These are phyloP conservation scores for Trichoderma brevicompactum DNA, from an alignment of 2,329 filamentous ascomycete genomes.

Conservation along the genomic window DNA sequence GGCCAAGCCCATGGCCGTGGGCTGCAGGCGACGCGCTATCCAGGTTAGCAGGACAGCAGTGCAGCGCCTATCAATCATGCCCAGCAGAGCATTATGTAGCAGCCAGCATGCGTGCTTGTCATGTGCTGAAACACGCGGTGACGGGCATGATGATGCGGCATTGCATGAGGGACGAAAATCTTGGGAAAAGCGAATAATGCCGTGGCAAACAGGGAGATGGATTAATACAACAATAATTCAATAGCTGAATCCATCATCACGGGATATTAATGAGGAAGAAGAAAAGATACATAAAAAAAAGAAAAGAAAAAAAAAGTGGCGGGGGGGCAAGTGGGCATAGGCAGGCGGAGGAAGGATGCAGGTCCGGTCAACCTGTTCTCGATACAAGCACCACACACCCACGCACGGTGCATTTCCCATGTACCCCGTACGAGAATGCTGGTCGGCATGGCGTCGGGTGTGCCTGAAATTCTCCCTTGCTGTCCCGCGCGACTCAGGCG, in stretches of 20 bases:
- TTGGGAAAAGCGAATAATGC: too few relatives aligned
- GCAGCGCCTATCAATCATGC: conserved; percentile 12
- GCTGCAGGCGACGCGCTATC: conserved; percentile 11
- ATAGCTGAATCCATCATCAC: too few relatives aligned
- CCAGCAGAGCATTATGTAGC: background rate
- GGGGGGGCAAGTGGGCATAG: background rate
- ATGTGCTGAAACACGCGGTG: background rate
- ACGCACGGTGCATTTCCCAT: background rate
- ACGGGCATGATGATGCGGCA: background rate
- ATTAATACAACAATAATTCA: too few relatives aligned
- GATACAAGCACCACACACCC: background rate
- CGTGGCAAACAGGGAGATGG: too few relatives aligned
- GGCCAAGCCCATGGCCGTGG: background rate
- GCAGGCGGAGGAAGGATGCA: conserved; percentile 8
- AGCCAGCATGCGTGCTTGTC: background rate
- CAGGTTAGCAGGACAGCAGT: conserved; percentile 2
- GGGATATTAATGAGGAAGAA: background rate
- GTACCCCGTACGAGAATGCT: conserved; percentile 9
- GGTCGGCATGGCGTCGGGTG: conserved; percentile 24
- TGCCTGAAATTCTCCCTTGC: conserved; percentile 27
- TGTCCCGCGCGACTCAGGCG: conserved; percentile 25
- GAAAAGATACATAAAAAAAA: too few relatives aligned
- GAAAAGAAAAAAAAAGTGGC: background rate
- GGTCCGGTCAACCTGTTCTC: background rate
- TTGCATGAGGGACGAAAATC: too few relatives aligned